Base-by-base conservation (phyloP, 108 stramenopile genomes). In the Aurantiochytrium sp. region DNA sequence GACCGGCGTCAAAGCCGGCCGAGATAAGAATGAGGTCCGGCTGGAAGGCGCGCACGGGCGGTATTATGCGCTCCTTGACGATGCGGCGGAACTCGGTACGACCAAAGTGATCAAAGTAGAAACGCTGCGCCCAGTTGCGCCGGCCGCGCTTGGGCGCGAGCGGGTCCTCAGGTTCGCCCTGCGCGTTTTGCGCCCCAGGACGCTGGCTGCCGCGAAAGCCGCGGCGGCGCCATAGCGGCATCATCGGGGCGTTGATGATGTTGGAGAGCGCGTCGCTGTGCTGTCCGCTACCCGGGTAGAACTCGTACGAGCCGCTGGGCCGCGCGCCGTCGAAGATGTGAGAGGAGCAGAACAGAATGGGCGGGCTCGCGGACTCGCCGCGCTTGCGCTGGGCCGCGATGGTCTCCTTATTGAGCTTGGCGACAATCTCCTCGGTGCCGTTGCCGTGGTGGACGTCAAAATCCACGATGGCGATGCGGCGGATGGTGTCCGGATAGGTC, bases 381-480 rank as follows among this genome's bases (percentile, higher is more conserved):
- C 52, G 48, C 4, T 19, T 55, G 69, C 94, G 93, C 55, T 93
- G 91, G 24, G 97, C 96, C 81, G 97, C 94, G 86, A 30, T 37
- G 53, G 55, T 22, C n/a, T 93, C 93, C 89, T 93, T 96, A 68
- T 93, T 94, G 42, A 93, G 42, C 45, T 81, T 81, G 42, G 73
- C 87, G 32, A 97, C 97, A 88, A 97, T 97, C 87, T 97, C 98
- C 92, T 98, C 97, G 4, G 98, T 99, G 54, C 98, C 98, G 87
- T 99, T 98, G 19, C 97, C 97, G 91, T 98, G 97, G 89, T 99
- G 97, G 0, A 96, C 96, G 94, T 99, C 98, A 86, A 98, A 94
- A 89, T 99, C 98, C 19, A 99, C 96, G 88, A 99, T 98, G 37
- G 98, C 97, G 12, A 93, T 92, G 30, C 90, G 86, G 10, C 92